Evolutionary conservation across 441 rosid genomes (phyloP).

Genomic region (Populus hybrid): DNA sequence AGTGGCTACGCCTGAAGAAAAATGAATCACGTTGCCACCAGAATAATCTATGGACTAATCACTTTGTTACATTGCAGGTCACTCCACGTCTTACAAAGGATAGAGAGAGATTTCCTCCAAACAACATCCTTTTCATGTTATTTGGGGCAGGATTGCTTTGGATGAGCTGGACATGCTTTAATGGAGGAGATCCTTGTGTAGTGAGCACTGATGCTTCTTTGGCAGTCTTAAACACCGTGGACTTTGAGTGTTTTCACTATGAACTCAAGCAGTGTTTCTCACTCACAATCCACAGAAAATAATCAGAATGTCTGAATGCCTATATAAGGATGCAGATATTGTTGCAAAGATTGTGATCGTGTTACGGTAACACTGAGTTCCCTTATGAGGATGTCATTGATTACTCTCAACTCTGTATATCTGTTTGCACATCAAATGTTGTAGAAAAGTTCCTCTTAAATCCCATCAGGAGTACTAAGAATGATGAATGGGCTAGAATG

Average conservation of each 20-base stretch:
- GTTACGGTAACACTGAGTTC: conserved; percentile 53
- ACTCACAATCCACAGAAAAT: too few species aligned
- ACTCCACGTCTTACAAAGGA: conserved; percentile 46
- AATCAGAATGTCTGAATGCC: too few species aligned
- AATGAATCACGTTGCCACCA: too few species aligned
- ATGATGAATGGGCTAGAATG: conserved; percentile 69
- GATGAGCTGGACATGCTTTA: conserved; percentile 60
- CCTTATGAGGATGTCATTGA: conserved; percentile 73
- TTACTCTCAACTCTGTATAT: conserved; percentile 69
- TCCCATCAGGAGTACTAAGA: conserved; percentile 1
- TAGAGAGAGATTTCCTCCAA: conserved; percentile 13
- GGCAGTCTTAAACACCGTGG: conserved; percentile 41
- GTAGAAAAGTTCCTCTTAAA: conserved; percentile 52
- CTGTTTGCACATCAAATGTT: conserved; percentile 63
- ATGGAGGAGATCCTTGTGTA: conserved; percentile 50
- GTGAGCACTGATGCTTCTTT: conserved; percentile 38
- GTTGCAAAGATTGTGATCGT: too few species aligned
- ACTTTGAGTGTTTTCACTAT: too few species aligned
- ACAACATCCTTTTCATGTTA: conserved; percentile 44
- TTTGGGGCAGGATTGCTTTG: conserved; percentile 49
- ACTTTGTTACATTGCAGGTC: conserved; percentile 22
- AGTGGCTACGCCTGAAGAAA: too few species aligned
- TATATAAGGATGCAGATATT: too few species aligned
- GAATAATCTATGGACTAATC: background rate
- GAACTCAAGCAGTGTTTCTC: too few species aligned